These are phyloP conservation scores for Pezicula neosporulosa DNA, from an alignment of 2,329 filamentous ascomycete species.

Conservation along the genomic window DNA sequence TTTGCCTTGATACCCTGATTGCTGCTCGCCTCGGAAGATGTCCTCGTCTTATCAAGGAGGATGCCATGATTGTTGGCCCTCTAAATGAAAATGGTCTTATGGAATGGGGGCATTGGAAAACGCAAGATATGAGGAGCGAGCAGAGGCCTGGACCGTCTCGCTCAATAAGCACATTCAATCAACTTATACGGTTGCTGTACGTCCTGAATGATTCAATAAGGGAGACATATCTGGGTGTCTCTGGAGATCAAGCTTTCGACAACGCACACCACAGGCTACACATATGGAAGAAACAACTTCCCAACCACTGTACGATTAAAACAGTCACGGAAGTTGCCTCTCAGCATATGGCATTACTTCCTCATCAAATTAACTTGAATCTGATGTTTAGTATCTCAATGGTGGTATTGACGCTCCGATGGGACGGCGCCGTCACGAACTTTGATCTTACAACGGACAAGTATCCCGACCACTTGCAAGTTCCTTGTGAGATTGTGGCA, in stretches of 20 bases:
- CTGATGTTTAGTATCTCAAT: neutral
- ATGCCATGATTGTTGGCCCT: neutral
- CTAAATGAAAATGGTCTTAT: neutral
- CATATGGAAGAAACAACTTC: constrained; percentile 1
- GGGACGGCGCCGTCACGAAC: neutral
- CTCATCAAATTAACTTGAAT: neutral
- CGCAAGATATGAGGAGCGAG: neutral
- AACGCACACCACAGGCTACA: neutral
- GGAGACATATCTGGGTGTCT: neutral
- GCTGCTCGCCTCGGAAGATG: neutral
- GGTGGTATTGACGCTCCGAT: neutral
- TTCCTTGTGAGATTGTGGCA: neutral
- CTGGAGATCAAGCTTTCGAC: neutral
- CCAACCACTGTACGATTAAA: neutral
- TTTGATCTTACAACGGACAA: neutral
- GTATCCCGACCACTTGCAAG: neutral
- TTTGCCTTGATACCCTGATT: neutral
- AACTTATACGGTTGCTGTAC: neutral
- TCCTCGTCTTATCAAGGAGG: constrained; percentile 1
- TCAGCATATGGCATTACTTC: neutral
- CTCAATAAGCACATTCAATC: constrained; percentile 1
- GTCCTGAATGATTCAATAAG: neutral
- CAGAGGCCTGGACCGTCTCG: neutral
- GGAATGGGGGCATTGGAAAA: constrained; percentile 1
- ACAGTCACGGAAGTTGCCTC: neutral